Evolutionary conservation across 169 alveolate genomes (phyloP).

Genomic region (Amoebophrya sp.): DNA sequence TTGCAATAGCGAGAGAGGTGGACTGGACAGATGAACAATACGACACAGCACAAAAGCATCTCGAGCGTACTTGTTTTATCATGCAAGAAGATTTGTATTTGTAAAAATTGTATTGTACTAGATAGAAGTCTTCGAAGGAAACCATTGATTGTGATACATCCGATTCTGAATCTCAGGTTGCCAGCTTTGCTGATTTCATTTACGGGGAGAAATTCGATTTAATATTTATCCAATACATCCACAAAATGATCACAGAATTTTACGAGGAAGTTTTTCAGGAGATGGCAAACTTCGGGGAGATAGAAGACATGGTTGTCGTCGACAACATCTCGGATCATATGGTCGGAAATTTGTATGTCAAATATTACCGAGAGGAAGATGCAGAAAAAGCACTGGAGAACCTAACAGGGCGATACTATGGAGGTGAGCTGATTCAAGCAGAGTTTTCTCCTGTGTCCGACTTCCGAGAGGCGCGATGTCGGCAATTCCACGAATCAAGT

Average conservation of each 20-base stretch:
- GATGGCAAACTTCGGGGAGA: slow-evolving; percentile 91
- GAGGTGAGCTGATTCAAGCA: slow-evolving; percentile 70
- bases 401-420: slow-evolving; percentile 89
- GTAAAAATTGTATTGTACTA: too few relatives aligned
- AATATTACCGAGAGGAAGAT: slow-evolving; percentile 87
- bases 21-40: slow-evolving; percentile 43
- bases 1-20: slow-evolving; percentile 43
- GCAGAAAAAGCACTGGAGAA: slow-evolving; percentile 88
- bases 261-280: slow-evolving; percentile 64
- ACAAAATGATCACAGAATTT: slow-evolving; percentile 1
- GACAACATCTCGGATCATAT: slow-evolving; percentile 98
- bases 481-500: slow-evolving; percentile 85
- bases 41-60: not conserved
- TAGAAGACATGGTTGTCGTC: slow-evolving; percentile 95
- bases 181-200: too few relatives aligned
- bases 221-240: too few relatives aligned
- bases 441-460: slow-evolving; percentile 99
- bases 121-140: too few relatives aligned
- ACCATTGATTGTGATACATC: too few relatives aligned
- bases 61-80: not conserved
- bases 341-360: slow-evolving; percentile 95
- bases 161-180: too few relatives aligned
- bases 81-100: too few relatives aligned
- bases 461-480: slow-evolving; percentile 93
- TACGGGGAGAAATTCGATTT: too few relatives aligned